Conservation (phyloP, 768 basidiomycete species). For the Auriscalpium microsporum region DNA sequence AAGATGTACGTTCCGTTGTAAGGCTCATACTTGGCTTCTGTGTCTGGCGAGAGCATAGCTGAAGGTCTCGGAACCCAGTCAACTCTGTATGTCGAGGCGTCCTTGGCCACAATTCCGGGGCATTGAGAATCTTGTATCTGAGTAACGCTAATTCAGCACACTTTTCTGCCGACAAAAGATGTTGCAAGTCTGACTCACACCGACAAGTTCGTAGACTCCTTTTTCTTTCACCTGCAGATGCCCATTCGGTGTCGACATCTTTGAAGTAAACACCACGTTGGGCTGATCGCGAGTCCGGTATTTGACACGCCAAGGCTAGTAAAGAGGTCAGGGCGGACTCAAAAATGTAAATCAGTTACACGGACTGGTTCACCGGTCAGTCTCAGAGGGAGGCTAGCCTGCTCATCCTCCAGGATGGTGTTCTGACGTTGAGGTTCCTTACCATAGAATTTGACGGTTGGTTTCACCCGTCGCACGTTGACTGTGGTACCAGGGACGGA, state of each 20-base stretch:
- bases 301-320: constrained; percentile 80
- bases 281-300: constrained; percentile 51
- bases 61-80: constrained; percentile 75
- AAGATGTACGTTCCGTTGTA: constrained; percentile 72
- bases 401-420: constrained; percentile 67
- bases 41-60: constrained; percentile 55
- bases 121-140: constrained; percentile 83
- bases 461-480: constrained; percentile 78
- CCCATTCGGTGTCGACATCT: constrained; percentile 57
- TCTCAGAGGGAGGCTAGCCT: constrained; percentile 66
- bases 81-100: constrained; percentile 59
- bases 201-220: constrained; percentile 67
- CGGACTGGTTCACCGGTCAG: constrained; percentile 86
- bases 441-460: constrained; percentile 82
- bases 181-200: constrained; percentile 26
- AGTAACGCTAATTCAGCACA: background rate
- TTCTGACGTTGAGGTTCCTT: constrained; percentile 46
- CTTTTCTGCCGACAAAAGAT: background rate
- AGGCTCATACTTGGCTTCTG: constrained; percentile 45
- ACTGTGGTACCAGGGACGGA: constrained; percentile 73
- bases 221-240: constrained; percentile 63
- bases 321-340: constrained; percentile 2
- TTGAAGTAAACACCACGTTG: constrained; percentile 31
- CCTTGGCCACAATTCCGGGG: constrained; percentile 56
- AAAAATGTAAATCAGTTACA: constrained; percentile 5